phyloP scores from a whole-genome alignment of 768 basidiomycete genomes.

The Russula sp. region DNA sequence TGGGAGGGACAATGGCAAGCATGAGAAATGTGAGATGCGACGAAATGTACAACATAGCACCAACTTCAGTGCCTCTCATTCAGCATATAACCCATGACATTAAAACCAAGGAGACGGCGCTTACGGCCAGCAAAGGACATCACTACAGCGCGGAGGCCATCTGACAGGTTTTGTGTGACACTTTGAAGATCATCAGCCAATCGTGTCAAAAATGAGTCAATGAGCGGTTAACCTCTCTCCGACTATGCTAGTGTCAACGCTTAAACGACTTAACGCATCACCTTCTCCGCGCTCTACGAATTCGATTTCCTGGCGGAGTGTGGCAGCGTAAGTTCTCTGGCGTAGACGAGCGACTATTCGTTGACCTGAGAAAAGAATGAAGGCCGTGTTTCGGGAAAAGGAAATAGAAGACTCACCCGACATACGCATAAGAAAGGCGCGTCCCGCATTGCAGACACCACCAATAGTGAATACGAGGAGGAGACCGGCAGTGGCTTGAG shows the following conservation, averaged over 20 bases:
- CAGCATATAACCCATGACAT: background rate
- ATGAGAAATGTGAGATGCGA: conserved; percentile 86
- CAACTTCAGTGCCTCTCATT: conserved; percentile 48
- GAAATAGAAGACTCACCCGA: conserved; percentile 50
- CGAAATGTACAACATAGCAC: conserved; percentile 93
- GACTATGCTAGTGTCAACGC: conserved; percentile 88
- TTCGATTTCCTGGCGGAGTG: conserved; percentile 86
- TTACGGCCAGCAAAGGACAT: conserved; percentile 92
- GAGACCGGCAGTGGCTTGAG: conserved; percentile 73
- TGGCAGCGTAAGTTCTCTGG: conserved; percentile 77
- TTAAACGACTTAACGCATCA: conserved; percentile 87
- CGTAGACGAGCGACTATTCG: conserved; percentile 87
- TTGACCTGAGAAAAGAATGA: conserved; percentile 51
- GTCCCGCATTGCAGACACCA: conserved; percentile 79
- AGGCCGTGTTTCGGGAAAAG: background rate
- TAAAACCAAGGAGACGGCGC: conserved; percentile 34
- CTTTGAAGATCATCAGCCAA: conserved; percentile 37
- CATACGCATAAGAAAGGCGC: conserved; percentile 82
- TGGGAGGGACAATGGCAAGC: conserved; percentile 87
- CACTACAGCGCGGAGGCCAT: conserved; percentile 78
- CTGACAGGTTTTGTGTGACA: conserved; percentile 75
- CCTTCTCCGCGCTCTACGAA: conserved; percentile 91
- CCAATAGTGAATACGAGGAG: conserved; percentile 81
- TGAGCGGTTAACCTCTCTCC: conserved; percentile 69
- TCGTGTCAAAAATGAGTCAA: background rate